A percentile compares a stretch with the other conserved stretches of the same genome.
Evolutionary conservation across 805 yeast species (phyloP).

Genomic region (Starmerella riodocensis): DNA sequence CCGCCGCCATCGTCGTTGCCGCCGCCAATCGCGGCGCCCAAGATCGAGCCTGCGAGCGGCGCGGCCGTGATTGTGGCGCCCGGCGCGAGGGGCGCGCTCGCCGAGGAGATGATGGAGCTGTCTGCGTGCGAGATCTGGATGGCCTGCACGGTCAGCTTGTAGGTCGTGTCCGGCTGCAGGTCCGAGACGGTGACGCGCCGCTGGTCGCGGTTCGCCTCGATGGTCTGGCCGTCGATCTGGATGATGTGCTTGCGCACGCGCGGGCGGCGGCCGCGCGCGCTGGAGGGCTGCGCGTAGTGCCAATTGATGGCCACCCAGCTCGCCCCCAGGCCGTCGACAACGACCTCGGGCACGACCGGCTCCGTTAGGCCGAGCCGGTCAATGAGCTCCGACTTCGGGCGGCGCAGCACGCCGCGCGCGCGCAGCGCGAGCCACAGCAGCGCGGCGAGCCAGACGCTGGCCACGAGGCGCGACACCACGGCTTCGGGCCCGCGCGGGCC

Average conservation of each 20-base stretch:
- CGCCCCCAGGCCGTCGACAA: conserved; percentile 14
- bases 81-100: no score
- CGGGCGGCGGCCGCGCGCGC: conserved; percentile 5
- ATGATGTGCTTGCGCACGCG: conserved; percentile 5
- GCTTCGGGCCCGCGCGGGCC: no score
- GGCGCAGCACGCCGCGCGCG: conserved; percentile 2
- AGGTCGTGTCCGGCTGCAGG: conserved; percentile 25
- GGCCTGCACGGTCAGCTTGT: conserved; percentile 27
- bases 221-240: conserved; percentile 3
- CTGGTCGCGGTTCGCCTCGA: conserved; percentile 27
- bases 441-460: conserved; percentile 3
- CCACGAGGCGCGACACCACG: background rate
- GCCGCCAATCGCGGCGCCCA: background rate
- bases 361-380: conserved; percentile 10
- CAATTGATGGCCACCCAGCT: conserved; percentile 13
- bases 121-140: conserved; percentile 9
- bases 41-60: no score
- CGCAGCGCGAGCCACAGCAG: conserved; percentile 9
- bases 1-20: background rate
- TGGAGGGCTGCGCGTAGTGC: conserved; percentile 3
- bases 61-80: no score
- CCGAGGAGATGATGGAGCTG: background rate
- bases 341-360: conserved; percentile 9
- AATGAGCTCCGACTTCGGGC: conserved; percentile 8
- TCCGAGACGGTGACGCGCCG: conserved; percentile 26